A percentile compares a stretch with the other conserved stretches of the same genome.
These are phyloP conservation scores for Aotearoamyces nothofagi DNA, from an alignment of 2,329 filamentous ascomycete species.

Conservation along the genomic window DNA sequence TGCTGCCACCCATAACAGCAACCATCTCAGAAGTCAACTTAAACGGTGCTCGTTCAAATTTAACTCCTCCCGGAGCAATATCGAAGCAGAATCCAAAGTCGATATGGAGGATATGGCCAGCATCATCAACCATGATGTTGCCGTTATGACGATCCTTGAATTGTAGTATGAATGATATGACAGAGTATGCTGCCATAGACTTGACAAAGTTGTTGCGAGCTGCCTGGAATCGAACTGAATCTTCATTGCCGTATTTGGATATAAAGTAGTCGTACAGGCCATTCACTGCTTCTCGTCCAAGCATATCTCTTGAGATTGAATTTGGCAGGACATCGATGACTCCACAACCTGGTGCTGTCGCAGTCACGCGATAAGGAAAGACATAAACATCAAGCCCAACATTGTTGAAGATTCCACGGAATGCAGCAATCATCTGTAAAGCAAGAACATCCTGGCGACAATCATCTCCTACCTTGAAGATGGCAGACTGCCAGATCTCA, in stretches of 20 bases:
- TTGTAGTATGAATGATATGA: conserved; percentile 91
- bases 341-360: conserved; percentile 90
- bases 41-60: conserved; percentile 95
- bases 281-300: conserved; percentile 94
- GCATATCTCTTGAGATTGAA: conserved; percentile 96
- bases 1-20: conserved; percentile 90
- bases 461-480: conserved; percentile 99
- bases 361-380: conserved; percentile 92
- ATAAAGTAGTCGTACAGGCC: conserved; percentile 97
- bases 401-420: conserved; percentile 90
- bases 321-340: conserved; percentile 97
- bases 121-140: conserved; percentile 99
- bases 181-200: conserved; percentile 95
- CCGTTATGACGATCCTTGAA: conserved; percentile 99
- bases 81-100: conserved; percentile 99
- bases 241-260: conserved; percentile 92
- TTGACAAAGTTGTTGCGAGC: conserved; percentile 97
- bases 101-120: conserved; percentile 93
- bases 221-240: conserved; percentile 87
- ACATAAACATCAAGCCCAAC: conserved; percentile 95
- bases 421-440: conserved; percentile 93
- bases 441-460: conserved; percentile 94
- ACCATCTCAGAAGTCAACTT: conserved; percentile 97
- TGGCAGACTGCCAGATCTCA: conserved; percentile 98
- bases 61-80: conserved; percentile 90